Conservation (phyloP, 106 monocot genomes). For the Allium sativum region DNA sequence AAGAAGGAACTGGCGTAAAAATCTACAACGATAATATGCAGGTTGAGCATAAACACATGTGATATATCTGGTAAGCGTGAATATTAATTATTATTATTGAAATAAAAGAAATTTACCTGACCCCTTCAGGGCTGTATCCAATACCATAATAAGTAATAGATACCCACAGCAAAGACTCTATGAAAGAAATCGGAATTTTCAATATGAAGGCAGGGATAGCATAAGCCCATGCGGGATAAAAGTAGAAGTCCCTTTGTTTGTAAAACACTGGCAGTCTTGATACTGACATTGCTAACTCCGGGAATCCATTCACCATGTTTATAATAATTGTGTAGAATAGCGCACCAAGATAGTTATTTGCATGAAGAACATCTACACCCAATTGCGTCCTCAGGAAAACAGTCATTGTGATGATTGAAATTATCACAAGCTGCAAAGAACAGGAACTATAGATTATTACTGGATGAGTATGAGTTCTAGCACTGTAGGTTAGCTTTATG, state of each 20-base stretch:
- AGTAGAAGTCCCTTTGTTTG: constrained; percentile 70
- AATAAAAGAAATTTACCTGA: constrained; percentile 19
- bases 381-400: constrained; percentile 51
- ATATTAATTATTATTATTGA: no score
- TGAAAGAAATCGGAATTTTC: constrained; percentile 60
- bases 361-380: constrained; percentile 39
- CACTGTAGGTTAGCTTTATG: not conserved
- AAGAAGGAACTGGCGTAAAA: constrained; percentile 54
- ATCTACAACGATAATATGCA: constrained; percentile 24
- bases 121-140: constrained; percentile 26
- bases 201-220: constrained; percentile 15
- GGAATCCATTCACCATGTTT: constrained; percentile 49
- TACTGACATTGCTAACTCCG: constrained; percentile 57
- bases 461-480: not conserved
- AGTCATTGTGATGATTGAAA: constrained; percentile 43
- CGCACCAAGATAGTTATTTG: constrained; percentile 56
- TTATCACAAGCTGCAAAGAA: constrained; percentile 31
- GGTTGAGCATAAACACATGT: not conserved
- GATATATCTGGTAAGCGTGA: no score
- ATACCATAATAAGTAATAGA: constrained; percentile 30
- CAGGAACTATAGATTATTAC: not conserved
- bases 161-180: constrained; percentile 66
- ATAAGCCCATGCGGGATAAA: constrained; percentile 90
- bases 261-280: constrained; percentile 70
- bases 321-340: constrained; percentile 46